Evolutionary conservation across 2,329 filamentous ascomycete genomes (phyloP), one percentile per base, ranked within the genome.

Genomic region (Xylariales sp.): DNA sequence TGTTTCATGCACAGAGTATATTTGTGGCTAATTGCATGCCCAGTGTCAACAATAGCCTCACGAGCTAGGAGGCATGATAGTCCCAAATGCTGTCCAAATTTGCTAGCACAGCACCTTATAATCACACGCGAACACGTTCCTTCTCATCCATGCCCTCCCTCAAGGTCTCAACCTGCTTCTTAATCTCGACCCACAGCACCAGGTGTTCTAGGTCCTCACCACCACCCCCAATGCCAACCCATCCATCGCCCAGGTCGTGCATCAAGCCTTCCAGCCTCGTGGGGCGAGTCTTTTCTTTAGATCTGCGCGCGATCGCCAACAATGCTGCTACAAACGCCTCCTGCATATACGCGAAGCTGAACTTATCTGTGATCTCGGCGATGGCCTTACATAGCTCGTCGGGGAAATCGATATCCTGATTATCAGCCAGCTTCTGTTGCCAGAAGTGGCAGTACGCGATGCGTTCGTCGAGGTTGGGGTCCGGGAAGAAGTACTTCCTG

Each of bases 261-360:
- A 51, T 60, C 38, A 50, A 40, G 4, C 49, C 49, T 18, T 62
- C 60, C 4, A 64, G 59, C 22, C 49, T 38, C 32, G 40, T 27
- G 44, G 46, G 42, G 43, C 42, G 14, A 29, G 46, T 36, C 2
- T 48, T 46, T 19, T 37, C 38, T 15, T 32, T 42, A 33, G 31
- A 20, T 41, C 42, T 48, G 3, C 63, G 63, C 0, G 78, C 81
- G 43, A 85, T 75, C 3, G 74, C 71, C 19, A 85, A 62, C 40
- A 85, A 55, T 3, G 76, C 71, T 1, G 79, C 78, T 1, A 85
- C 77, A 54, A 85, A 85, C 0, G 78, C 80, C 57, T 85, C 82
- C 54, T 86, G 80, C 59, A 85, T 73, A 53, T 84, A 85, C 0
- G 81, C 81, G 55, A 85, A 85, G 49, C 76, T 81, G 58, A 85